Evolutionary conservation across 805 yeast genomes (phyloP), one percentile per base, ranked within the genome.

Genomic region (Metschnikowia lochheadii): DNA sequence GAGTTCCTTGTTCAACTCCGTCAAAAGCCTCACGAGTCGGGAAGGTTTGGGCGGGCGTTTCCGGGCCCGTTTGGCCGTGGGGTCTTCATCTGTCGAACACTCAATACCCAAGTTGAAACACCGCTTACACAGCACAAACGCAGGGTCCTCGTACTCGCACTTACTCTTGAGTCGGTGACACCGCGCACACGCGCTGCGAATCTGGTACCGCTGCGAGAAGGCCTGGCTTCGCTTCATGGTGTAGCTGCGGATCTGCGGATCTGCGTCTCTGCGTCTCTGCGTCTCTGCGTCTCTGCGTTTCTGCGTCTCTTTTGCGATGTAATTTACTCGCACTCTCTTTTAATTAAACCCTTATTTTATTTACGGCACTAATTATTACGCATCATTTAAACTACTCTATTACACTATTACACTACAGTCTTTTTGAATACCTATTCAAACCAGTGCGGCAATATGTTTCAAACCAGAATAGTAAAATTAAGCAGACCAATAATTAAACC

Each of bases 91-190:
- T 56, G 70, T 68, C 3, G 83, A 78, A 56, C 83, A 79, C 48
- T 63, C 64, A 20, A 78, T 68, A 2, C 71, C 72, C 5, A 76
- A 67, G 23, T 69, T 63, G 50, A 63, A 70, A 57, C 83, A 80
- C 47, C 82, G 56, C 36, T 68, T 67, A 60, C 84, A 80, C 15
- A 78, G 60, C 32, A 61, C 63, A 54, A 63, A 70, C 15, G 62
- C 54, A 1, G 81, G 82, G 53, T 76, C 76, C 32, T 76, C 77
- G 58, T 72, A 80, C 2, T 73, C 71, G 62, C 84, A 80, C 56
- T 77, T 68, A 76, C 77, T 76, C 56, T 79, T 79, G 18, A 79
- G 64, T 29, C 83, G 59, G 51, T 78, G 79, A 54, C 84, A 80
- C 51, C 84, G 62, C 3, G 83, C 83, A 64, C 84, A 80, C 1